Conservation (phyloP, 495 filamentous ascomycete genomes). For the Hypoxylon fuscum region DNA sequence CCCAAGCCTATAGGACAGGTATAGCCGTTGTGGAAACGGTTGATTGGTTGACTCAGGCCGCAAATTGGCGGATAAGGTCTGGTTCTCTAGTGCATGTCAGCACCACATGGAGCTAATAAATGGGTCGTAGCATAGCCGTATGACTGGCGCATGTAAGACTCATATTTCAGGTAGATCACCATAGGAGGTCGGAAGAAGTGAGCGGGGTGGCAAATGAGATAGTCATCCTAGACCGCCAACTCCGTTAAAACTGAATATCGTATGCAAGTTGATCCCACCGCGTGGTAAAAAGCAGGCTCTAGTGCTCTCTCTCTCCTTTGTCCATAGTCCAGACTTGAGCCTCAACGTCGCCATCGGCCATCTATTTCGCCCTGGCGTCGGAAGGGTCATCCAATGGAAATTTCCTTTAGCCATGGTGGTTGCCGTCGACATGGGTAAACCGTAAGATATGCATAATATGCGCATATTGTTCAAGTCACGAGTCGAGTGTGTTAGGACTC, state of each 20-base stretch:
- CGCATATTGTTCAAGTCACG: conserved; percentile 20
- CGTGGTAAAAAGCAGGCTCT: too few relatives aligned
- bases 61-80: conserved; percentile 1
- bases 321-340: conserved; percentile 1
- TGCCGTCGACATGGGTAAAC: not conserved
- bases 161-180: too few relatives aligned
- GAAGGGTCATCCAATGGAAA: conserved; percentile 5
- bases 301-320: not conserved
- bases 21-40: not conserved
- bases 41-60: conserved; percentile 29
- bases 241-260: too few relatives aligned
- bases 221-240: too few relatives aligned
- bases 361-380: not conserved
- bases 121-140: not conserved
- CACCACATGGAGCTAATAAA: conserved; percentile 1
- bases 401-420: not conserved
- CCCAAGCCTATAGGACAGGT: conserved; percentile 6
- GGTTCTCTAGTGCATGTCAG: conserved; percentile 14
- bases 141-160: conserved; percentile 24
- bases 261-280: too few relatives aligned
- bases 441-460: conserved; percentile 1
- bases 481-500: not conserved
- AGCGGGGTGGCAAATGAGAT: too few relatives aligned
- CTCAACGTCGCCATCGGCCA: conserved; percentile 6
- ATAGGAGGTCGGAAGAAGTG: too few relatives aligned